Evolutionary conservation across 129 eudicot genomes (phyloP).

Genomic region (Sambucus nigra): DNA sequence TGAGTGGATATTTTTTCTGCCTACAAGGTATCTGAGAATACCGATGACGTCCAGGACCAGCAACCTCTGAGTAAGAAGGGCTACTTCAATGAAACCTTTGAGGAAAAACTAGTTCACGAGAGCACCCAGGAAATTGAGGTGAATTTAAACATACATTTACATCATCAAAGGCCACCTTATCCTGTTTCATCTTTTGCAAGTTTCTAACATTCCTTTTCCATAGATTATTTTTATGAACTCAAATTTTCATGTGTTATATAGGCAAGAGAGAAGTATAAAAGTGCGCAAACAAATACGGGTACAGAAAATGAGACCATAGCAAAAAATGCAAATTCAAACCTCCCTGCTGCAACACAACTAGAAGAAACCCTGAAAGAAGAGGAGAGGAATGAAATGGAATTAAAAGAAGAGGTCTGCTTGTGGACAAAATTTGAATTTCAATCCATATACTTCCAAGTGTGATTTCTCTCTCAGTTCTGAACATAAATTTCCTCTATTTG

Average conservation of each 20-base stretch:
- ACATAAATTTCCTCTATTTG: background rate
- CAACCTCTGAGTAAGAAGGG: background rate
- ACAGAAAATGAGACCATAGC: constrained; percentile 7
- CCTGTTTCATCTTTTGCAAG: background rate
- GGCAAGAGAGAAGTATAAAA: constrained; percentile 12
- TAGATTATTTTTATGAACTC: background rate
- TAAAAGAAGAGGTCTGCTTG: constrained; percentile 13
- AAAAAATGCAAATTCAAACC: constrained; percentile 6
- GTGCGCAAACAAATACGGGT: constrained; percentile 4
- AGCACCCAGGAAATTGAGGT: background rate
- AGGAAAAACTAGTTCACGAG: background rate
- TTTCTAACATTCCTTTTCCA: background rate
- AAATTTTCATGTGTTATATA: constrained; percentile 2
- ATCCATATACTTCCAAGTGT: background rate
- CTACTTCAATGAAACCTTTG: background rate
- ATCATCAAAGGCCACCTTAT: background rate
- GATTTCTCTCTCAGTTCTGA: background rate
- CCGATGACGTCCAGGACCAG: too few species aligned
- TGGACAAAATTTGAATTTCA: background rate
- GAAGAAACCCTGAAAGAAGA: constrained; percentile 15
- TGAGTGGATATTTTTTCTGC: too few species aligned
- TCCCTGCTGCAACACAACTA: constrained; percentile 10
- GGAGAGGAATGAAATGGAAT: constrained; percentile 1
- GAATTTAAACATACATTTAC: background rate
- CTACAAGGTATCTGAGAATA: too few species aligned